A percentile compares a stretch with the other conserved stretches of the same genome.
These are phyloP conservation scores for Tephrocybe sp. DNA, from an alignment of 768 basidiomycete genomes.

Conservation along the genomic window DNA sequence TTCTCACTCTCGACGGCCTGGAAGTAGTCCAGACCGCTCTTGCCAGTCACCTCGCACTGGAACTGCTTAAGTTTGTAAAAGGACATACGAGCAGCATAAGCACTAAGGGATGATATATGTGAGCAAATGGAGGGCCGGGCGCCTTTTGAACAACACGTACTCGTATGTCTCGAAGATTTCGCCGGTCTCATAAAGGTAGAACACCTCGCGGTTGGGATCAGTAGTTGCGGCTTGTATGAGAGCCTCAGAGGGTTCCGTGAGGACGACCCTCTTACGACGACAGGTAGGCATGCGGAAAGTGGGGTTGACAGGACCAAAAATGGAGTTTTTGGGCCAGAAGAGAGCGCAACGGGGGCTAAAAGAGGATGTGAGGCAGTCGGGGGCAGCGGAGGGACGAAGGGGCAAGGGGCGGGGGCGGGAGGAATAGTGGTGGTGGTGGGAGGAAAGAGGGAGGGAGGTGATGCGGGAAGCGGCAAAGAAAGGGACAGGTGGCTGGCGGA, in stretches of 20 bases:
- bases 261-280: constrained; percentile 86
- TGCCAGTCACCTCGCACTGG: constrained; percentile 96
- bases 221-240: constrained; percentile 65
- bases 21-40: constrained; percentile 91
- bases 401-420: constrained; percentile 19
- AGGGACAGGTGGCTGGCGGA: constrained; percentile 65
- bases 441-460: constrained; percentile 39
- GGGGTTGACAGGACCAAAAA: constrained; percentile 19
- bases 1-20: constrained; percentile 91
- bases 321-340: constrained; percentile 16
- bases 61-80: constrained; percentile 95
- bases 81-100: constrained; percentile 89
- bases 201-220: constrained; percentile 76
- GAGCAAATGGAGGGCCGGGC: constrained; percentile 23
- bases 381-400: constrained; percentile 15
- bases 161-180: constrained; percentile 98
- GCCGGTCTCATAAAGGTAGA: constrained; percentile 90
- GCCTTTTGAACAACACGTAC: constrained; percentile 50
- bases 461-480: constrained; percentile 60
- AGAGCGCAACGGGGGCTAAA: constrained; percentile 16
- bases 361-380: constrained; percentile 9
- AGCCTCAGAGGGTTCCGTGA: constrained; percentile 75
- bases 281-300: constrained; percentile 72
- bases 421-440: constrained; percentile 22
- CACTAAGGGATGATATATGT: constrained; percentile 32